Evolutionary conservation across 2,329 filamentous ascomycete genomes (phyloP).

Genomic region (Chaetoscypha palmicola): DNA sequence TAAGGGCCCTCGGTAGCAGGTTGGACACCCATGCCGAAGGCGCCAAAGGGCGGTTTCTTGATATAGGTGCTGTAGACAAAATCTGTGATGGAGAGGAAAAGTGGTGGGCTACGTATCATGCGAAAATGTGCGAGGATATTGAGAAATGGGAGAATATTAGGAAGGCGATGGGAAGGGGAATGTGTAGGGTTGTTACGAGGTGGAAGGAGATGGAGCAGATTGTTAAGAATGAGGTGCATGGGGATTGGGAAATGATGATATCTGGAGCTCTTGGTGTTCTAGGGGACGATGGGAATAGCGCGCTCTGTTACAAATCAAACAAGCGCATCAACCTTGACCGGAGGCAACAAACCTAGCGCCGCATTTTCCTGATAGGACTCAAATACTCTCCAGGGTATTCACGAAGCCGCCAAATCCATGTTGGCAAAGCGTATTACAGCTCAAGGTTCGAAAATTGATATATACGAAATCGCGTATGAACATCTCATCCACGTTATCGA

Average conservation of each 20-base stretch:
- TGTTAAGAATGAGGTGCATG: background rate
- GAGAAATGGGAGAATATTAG: slow-evolving; percentile 17
- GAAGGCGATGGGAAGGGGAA: slow-evolving; percentile 20
- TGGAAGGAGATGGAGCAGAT: slow-evolving; percentile 10
- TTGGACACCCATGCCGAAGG: too few species aligned
- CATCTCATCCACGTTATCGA: too few species aligned
- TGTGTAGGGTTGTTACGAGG: slow-evolving; percentile 19
- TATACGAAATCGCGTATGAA: too few species aligned
- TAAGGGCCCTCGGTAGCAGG: too few species aligned
- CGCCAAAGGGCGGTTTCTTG: background rate
- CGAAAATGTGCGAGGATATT: slow-evolving; percentile 12
- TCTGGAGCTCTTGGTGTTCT: background rate
- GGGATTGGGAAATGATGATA: background rate
- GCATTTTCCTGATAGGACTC: too few species aligned
- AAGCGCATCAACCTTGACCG: too few species aligned
- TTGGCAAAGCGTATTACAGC: too few species aligned
- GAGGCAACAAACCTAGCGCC: too few species aligned
- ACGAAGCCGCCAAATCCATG: too few species aligned
- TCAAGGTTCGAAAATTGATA: too few species aligned
- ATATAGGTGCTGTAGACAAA: background rate
- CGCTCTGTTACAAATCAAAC: too few species aligned
- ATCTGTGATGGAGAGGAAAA: background rate
- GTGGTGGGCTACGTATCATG: slow-evolving; percentile 22
- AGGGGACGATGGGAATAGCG: background rate
- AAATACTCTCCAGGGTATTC: too few species aligned